Conservation (phyloP, 352 stramenopile species). For the Pythium insidiosum region DNA sequence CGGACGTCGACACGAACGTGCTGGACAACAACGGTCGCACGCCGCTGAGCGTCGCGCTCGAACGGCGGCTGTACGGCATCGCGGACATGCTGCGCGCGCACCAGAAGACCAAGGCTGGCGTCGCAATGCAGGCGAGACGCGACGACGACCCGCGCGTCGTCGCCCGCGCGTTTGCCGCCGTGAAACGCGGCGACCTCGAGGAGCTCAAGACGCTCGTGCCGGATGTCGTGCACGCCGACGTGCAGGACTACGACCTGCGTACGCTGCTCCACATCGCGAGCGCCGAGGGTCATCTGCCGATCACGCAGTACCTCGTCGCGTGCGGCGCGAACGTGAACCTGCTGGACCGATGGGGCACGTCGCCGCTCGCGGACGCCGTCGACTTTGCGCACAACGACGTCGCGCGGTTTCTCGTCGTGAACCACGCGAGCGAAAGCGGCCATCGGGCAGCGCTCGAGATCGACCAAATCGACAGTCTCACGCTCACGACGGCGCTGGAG, state of each 20-base stretch:
- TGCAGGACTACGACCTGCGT: constrained; percentile 69
- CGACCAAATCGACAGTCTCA: constrained; percentile 52
- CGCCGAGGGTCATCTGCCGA: constrained; percentile 46
- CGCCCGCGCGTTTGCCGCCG: constrained; percentile 43
- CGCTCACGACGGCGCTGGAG: constrained; percentile 52
- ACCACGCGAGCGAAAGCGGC: constrained; percentile 58
- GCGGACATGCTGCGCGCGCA: constrained; percentile 54
- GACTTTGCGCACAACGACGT: constrained; percentile 76
- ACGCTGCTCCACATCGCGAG: constrained; percentile 69
- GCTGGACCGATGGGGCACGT: constrained; percentile 73
- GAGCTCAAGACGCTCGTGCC: constrained; percentile 48
- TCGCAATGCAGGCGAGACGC: constrained; percentile 18
- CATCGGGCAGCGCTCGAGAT: constrained; percentile 41
- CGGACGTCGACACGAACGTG: constrained; percentile 49
- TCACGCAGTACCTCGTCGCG: constrained; percentile 57
- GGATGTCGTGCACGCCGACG: constrained; percentile 41
- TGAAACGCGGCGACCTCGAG: constrained; percentile 40
- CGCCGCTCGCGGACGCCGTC: constrained; percentile 59
- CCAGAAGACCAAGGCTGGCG: constrained; percentile 39
- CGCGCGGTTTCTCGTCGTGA: constrained; percentile 49
- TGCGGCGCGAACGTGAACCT: constrained; percentile 72
- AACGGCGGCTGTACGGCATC: constrained; percentile 44
- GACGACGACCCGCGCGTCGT: constrained; percentile 33
- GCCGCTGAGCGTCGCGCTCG: constrained; percentile 56
- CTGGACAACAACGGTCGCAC: constrained; percentile 47